Base-by-base conservation (phyloP, 1,284 basidiomycete species). In the Leccinum solheimii region DNA sequence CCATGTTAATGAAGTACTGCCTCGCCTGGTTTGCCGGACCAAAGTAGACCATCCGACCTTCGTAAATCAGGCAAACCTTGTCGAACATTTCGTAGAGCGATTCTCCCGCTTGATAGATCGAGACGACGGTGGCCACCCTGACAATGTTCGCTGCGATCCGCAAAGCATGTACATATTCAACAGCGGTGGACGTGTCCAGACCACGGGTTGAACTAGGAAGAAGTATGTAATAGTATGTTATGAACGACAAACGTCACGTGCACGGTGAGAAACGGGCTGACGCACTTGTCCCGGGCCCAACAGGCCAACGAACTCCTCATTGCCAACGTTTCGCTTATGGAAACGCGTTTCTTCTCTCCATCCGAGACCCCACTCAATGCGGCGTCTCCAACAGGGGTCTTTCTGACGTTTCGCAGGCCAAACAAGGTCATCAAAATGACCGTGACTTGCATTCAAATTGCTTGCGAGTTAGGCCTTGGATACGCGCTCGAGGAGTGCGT, bases 291-390 rank as follows among this genome's bases (percentile, higher is more conserved):
- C 85, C 85, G 30, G 30, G 30, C 30, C 9, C 30, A 87, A 11
- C 76, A 76, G 19, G 78, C 74, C 14, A 87, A 72, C 19, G 77
- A 72, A 54, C 76, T 80, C 54, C 80, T 74, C 14, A 75, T 78
- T 0, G 79, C 76, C 64, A 86, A 67, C 30, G 77, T 77, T 67
- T 87, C 83, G 10, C 81, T 80, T 66, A 86, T 86, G 2, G 85
- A 87, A 6, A 91, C 88, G 55, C 90, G 82, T 69, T 88, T 88
- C 68, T 85, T 85, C 76, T 93, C 88, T 13, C 94, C 94, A 19
- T 92, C 94, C 27, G 86, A 88, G 1, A 95, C 85, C 55, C 93
- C 94, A 6, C 91, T 79, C 3, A 94, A 79, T 4, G 84, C 81
- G 4, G 87, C 87, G 74, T 94, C 85, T 3, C 94, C 94, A 23